A percentile compares a stretch with the other conserved stretches of the same genome.
Evolutionary conservation across 2,329 filamentous ascomycete species (phyloP).

Genomic region (Aspergillus amoenus): DNA sequence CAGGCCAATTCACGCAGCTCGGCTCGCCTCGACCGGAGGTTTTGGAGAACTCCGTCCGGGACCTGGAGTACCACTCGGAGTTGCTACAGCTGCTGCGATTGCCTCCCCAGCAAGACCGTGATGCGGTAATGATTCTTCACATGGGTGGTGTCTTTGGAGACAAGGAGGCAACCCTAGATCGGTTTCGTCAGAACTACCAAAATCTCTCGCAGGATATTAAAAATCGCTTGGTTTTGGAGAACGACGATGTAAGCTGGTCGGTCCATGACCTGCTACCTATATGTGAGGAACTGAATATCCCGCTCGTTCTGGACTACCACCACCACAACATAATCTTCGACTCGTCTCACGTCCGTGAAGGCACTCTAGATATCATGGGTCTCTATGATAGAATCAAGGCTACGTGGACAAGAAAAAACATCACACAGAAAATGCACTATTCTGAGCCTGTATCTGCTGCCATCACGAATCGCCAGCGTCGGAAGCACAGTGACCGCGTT

Average conservation of each 20-base stretch:
- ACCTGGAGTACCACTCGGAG: slow-evolving; percentile 86
- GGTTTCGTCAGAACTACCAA: slow-evolving; percentile 75
- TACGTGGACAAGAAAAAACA: slow-evolving; percentile 81
- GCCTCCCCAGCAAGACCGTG: slow-evolving; percentile 73
- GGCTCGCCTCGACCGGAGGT: slow-evolving; percentile 79
- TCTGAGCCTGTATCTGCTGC: slow-evolving; percentile 77
- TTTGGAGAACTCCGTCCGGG: slow-evolving; percentile 72
- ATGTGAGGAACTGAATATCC: slow-evolving; percentile 92
- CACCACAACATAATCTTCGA: slow-evolving; percentile 96
- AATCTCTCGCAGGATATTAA: slow-evolving; percentile 69
- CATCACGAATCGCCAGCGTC: slow-evolving; percentile 71
- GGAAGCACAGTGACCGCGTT: slow-evolving; percentile 83
- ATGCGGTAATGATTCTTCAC: slow-evolving; percentile 92
- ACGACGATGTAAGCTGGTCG: slow-evolving; percentile 91
- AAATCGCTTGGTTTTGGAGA: slow-evolving; percentile 81
- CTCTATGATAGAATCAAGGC: slow-evolving; percentile 75
- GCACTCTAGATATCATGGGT: slow-evolving; percentile 74
- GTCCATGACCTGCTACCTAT: slow-evolving; percentile 87
- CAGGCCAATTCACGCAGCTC: slow-evolving; percentile 89
- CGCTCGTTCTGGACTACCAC: slow-evolving; percentile 87
- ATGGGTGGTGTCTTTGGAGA: slow-evolving; percentile 91
- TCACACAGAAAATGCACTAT: slow-evolving; percentile 96
- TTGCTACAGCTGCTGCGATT: slow-evolving; percentile 75
- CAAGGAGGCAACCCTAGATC: slow-evolving; percentile 72
- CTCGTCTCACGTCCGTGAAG: slow-evolving; percentile 69